Base-by-base conservation (phyloP, 2,329 filamentous ascomycete species). In the Epichloe amarillans region DNA sequence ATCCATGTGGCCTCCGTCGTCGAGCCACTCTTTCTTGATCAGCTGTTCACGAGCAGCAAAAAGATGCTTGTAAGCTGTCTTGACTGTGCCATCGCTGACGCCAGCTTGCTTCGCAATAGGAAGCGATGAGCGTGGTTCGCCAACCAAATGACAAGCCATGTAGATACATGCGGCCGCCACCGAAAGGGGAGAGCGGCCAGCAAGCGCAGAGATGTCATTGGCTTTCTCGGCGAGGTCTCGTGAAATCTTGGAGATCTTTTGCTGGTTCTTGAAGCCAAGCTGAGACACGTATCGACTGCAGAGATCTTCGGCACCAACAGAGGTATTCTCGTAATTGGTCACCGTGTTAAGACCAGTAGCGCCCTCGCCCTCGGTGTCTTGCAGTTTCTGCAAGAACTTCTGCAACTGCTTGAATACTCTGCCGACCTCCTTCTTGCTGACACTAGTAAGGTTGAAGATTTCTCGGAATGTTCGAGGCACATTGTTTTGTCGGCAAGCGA, bases 361-460 rank as follows among this genome's bases (percentile, higher is more conserved):
- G 62, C 70, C 68, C 57, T 75, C 70, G 54, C 73, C 71, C 8
- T 69, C 67, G n/a, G 62, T 63, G 56, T 84, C 82, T 62, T 88
- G 80, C 47, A 83, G 78, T 60, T 83, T 83, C 61, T 84, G 82
- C 62, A 97, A 78, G 69, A 95, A 96, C 59, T 84, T 82, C 70
- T 97, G 90, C 43, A 98, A 76, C 52, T 82, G 75, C 73, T 98
- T 98, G 78, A 96, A 98, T 23, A 91, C 91, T 52, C 90, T 77
- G 21, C 93, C 93, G 56, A 98, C 95, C 64, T 98, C 94, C 72
- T 97, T 97, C 74, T 97, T 96, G 54, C 85, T 84, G 30, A 98
- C 91, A 58, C 87, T 88, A 8, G 93, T 98, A 65, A 97, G 75
- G 54, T 88, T 84, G 70, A 87, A 94, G 61, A 98, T 93, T 67